These are phyloP conservation scores for Solanum arcanum DNA, from an alignment of 257 asterid species.

Conservation along the genomic window DNA sequence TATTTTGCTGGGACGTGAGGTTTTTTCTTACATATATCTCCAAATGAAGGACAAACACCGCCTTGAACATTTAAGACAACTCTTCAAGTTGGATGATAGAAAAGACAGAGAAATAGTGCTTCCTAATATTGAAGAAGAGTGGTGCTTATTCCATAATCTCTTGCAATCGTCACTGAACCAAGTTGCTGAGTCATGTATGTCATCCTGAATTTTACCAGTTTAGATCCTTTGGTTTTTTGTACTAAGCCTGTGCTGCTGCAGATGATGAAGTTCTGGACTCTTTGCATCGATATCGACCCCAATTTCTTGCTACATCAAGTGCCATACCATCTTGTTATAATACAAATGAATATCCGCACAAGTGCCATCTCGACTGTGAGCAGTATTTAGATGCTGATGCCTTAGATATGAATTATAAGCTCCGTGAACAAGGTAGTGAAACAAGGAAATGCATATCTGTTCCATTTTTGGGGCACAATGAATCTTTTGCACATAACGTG, in stretches of 20 bases:
- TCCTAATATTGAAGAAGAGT: conserved; percentile 61
- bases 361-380: conserved; percentile 24
- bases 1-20: not conserved
- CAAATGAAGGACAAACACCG: conserved; percentile 57
- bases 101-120: conserved; percentile 17
- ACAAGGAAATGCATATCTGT: conserved; percentile 35
- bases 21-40: conserved; percentile 6
- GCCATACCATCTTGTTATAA: conserved; percentile 39
- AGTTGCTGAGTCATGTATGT: conserved; percentile 68
- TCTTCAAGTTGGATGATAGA: conserved; percentile 25
- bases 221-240: not conserved
- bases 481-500: conserved; percentile 38
- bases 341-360: conserved; percentile 38
- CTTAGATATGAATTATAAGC: conserved; percentile 22
- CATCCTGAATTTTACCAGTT: not conserved
- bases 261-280: conserved; percentile 69
- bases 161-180: conserved; percentile 67
- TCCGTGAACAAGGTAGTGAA: conserved; percentile 28
- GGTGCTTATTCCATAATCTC: conserved; percentile 85
- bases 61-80: conserved; percentile 42
- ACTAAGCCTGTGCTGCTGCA: conserved; percentile 29
- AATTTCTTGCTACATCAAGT: conserved; percentile 33
- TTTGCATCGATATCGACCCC: conserved; percentile 81
- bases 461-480: conserved; percentile 57
- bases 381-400: conserved; percentile 23